Conservation (phyloP, 2,329 filamentous ascomycete genomes). For the Aspergillus brunneoviolaceus region DNA sequence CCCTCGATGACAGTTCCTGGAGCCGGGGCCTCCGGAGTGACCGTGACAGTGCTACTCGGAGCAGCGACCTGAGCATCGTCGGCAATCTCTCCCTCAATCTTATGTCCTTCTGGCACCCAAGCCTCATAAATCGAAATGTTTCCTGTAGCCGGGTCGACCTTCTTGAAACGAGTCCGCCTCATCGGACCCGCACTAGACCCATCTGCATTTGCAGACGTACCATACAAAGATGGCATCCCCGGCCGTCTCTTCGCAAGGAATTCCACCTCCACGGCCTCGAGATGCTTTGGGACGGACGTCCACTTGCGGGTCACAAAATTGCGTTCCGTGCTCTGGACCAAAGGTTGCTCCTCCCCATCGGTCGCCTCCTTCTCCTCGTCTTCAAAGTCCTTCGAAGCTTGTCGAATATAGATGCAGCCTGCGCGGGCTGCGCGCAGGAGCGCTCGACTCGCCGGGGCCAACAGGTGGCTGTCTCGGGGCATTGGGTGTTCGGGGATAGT, state of each 20-base stretch:
- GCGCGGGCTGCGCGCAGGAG: slow-evolving; percentile 78
- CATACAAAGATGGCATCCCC: slow-evolving; percentile 57
- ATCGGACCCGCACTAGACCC: slow-evolving; percentile 53
- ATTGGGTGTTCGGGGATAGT: slow-evolving; percentile 73
- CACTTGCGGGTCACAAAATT: slow-evolving; percentile 60
- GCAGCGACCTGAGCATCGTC: slow-evolving; percentile 51
- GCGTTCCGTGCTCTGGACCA: slow-evolving; percentile 37
- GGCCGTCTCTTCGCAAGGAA: slow-evolving; percentile 63
- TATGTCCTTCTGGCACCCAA: slow-evolving; percentile 74
- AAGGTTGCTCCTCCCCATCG: slow-evolving; percentile 35
- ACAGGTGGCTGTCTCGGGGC: slow-evolving; percentile 78
- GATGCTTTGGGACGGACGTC: slow-evolving; percentile 55
- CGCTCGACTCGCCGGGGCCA: slow-evolving; percentile 77
- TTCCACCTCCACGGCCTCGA: slow-evolving; percentile 60
- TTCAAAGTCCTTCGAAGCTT: slow-evolving; percentile 46
- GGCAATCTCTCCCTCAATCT: slow-evolving; percentile 78
- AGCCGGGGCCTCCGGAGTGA: slow-evolving; percentile 47
- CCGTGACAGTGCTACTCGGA: slow-evolving; percentile 38
- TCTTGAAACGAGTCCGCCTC: slow-evolving; percentile 76
- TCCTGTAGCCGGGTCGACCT: slow-evolving; percentile 70
- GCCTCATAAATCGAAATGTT: slow-evolving; percentile 83
- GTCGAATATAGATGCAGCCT: slow-evolving; percentile 72
- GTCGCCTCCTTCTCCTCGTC: slow-evolving; percentile 38
- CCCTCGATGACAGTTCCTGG: slow-evolving; percentile 61
- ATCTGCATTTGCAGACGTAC: slow-evolving; percentile 27